Percentiles rank a stretch among this genome's conserved stretches.
Evolutionary conservation across 1,139 yeast genomes (phyloP).

Genomic region (Kurtzmaniella quercitrusa): DNA sequence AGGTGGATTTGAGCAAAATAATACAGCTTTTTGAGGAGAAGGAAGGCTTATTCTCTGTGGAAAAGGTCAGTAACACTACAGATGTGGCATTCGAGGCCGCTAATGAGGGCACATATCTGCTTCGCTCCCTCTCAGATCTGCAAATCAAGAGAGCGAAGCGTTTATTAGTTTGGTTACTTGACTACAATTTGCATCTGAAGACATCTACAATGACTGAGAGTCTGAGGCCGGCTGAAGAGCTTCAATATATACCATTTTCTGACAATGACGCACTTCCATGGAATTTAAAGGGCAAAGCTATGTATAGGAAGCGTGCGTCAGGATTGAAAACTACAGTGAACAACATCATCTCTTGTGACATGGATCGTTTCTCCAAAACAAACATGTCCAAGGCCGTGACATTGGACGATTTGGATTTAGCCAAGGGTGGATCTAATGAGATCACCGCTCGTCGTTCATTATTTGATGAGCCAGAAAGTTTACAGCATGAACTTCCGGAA

Average conservation of each 20-base stretch:
- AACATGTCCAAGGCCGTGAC: slow-evolving; percentile 11
- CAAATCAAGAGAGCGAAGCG: slow-evolving; percentile 23
- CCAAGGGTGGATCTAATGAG: background rate
- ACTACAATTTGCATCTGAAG: slow-evolving; percentile 28
- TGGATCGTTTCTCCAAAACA: slow-evolving; percentile 19
- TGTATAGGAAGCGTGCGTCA: background rate
- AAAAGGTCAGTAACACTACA: slow-evolving; percentile 25
- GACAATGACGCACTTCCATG: slow-evolving; percentile 35
- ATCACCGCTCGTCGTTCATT: background rate
- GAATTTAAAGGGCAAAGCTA: slow-evolving; percentile 16
- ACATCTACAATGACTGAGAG: slow-evolving; percentile 15
- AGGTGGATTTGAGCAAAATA: slow-evolving; percentile 26
- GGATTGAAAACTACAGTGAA: slow-evolving; percentile 2
- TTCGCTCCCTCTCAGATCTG: slow-evolving; percentile 24
- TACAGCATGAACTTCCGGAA: background rate
- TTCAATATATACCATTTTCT: slow-evolving; percentile 21
- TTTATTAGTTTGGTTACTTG: slow-evolving; percentile 35
- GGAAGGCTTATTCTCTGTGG: slow-evolving; percentile 23
- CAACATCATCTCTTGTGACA: slow-evolving; percentile 15
- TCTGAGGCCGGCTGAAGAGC: slow-evolving; percentile 10
- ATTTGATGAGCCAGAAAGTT: background rate
- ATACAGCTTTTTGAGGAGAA: slow-evolving; percentile 22
- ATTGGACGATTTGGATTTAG: background rate
- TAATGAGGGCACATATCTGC: slow-evolving; percentile 21
- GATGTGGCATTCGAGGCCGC: slow-evolving; percentile 30